Evolutionary conservation across 148 eudicot species (phyloP), one percentile per base, ranked within the genome.

Genomic region (Arbutus unedo): DNA sequence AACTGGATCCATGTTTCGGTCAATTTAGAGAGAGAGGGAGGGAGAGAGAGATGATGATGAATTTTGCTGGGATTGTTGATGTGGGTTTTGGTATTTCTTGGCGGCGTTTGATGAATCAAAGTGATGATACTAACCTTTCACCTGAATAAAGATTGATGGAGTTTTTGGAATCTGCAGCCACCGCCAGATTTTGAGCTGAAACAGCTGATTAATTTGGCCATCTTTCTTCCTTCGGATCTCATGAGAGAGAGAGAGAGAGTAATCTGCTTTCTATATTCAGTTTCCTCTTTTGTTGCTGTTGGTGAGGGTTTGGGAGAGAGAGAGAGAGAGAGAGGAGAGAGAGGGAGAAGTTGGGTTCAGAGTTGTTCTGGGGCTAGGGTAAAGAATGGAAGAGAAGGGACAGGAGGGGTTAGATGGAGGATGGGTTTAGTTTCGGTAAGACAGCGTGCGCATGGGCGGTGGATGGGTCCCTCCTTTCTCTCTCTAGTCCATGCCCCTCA

Each of bases 401-500:
- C 70, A 21, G 75, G 66, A 45, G 56, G 79, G 71, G 41, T 60
- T 77, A 47, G 78, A 60, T 59, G 11, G 41, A 76, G 16, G 74
- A 60, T 67, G 55, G 76, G 81, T 59, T 73, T 43, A 59, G 81
- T 81, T 80, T 43, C 48, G 84, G 81, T 19, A 60, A 81, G 81
- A 79, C 76, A 62, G 91, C 86, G 87, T 84, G 88, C 87, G 86
- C 84, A 85, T 82, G 89, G 89, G 86, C 87, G 87, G 86, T 84
- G 84, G 79, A 66, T 48, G 74, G 74, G 88, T 48, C 62, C 79
- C 68, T 41, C 74, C 5, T 16, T 66, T 57, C 59, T 75, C 77
- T 68, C 70, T 45, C 56, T 10, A 48, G 8, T 60, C 18, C 79
- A 47, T 31, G 68, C 21, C 45, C 76, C 73, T 77, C 43, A 45